A percentile compares a stretch with the other conserved stretches of the same genome.
phyloP scores from a whole-genome alignment of 1,284 basidiomycete species.

The Pseudozyma sp. region DNA sequence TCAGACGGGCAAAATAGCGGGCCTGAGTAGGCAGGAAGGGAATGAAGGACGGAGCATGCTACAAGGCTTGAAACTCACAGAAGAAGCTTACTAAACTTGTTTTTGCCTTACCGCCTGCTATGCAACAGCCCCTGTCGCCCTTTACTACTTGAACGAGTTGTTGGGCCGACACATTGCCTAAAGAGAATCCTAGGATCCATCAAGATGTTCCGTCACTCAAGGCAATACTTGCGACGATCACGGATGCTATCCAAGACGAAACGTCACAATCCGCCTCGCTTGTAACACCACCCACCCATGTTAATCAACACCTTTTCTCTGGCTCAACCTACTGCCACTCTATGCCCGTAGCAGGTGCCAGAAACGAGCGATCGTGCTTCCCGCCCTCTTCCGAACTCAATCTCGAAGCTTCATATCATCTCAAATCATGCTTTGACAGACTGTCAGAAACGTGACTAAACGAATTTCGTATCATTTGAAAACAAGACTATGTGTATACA shows the following conservation, averaged over 20 bases:
- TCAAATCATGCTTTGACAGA: no score
- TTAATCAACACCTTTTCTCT: no score
- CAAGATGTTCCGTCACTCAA: neutral
- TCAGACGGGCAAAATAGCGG: no score
- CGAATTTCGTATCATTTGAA: constrained; percentile 6
- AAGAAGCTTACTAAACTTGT: neutral
- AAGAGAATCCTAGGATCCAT: neutral
- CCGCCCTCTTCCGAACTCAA: neutral
- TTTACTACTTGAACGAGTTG: constrained; percentile 51
- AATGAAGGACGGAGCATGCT: neutral
- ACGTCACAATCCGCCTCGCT: no score
- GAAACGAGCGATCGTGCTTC: no score
- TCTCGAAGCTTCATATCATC: neutral
- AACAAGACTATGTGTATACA: neutral
- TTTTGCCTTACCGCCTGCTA: neutral
- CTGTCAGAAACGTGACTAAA: neutral
- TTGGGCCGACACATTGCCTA: constrained; percentile 48
- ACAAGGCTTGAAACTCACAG: no score
- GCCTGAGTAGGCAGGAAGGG: no score
- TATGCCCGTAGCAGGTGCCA: no score
- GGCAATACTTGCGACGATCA: no score
- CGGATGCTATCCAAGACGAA: no score
- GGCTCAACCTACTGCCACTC: no score
- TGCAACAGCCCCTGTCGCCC: constrained; percentile 34
- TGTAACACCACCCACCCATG: no score